These are phyloP conservation scores for Lentithecium fluviatile DNA, from an alignment of 495 filamentous ascomycete genomes.

Conservation along the genomic window DNA sequence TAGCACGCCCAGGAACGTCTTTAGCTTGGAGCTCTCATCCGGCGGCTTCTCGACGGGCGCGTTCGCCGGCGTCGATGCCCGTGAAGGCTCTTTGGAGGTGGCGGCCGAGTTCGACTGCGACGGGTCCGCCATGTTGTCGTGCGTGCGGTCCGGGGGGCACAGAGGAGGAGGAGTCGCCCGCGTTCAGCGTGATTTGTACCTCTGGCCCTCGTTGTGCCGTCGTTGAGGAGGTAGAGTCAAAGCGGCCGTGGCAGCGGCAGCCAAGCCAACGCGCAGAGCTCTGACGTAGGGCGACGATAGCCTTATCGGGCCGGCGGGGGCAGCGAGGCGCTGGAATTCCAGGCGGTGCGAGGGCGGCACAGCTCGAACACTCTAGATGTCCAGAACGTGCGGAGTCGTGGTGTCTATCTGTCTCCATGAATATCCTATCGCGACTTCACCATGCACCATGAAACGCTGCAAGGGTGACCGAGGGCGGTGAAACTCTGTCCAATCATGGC, in stretches of 20 bases:
- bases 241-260: no score
- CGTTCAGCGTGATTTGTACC: not conserved
- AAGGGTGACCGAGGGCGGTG: constrained; percentile 13
- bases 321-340: not conserved
- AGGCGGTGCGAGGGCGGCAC: not conserved
- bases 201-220: not conserved
- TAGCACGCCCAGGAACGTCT: constrained; percentile 78
- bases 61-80: constrained; percentile 29
- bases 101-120: constrained; percentile 11
- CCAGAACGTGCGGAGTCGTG: no score
- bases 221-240: not conserved
- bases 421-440: no score
- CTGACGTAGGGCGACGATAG: constrained; percentile 6
- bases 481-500: constrained; percentile 28
- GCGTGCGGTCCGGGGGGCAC: not conserved
- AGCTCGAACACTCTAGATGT: no score
- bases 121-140: constrained; percentile 15
- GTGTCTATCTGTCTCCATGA: no score
- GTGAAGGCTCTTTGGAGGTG: constrained; percentile 27
- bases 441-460: constrained; percentile 3
- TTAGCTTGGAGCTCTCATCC: constrained; percentile 80
- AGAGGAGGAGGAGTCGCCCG: not conserved
- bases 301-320: constrained; percentile 2
- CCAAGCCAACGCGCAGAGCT: no score
- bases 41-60: constrained; percentile 58